phyloP scores from a whole-genome alignment of 495 filamentous ascomycete genomes.

The Beverwykella pulmonaria region DNA sequence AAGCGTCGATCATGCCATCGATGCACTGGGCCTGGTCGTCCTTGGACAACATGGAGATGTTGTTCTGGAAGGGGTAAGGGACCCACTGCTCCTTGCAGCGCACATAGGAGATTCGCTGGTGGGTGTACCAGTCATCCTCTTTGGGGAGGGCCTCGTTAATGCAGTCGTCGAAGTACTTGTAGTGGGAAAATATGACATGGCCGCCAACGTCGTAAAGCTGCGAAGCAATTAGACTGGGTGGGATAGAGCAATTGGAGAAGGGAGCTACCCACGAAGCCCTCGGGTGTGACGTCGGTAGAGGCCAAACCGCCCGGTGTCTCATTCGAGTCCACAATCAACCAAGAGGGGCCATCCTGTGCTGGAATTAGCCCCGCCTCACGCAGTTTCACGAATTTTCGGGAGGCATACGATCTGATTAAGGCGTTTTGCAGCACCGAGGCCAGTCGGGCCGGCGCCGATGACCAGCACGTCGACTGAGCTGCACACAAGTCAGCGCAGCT shows the following conservation, averaged over 20 bases:
- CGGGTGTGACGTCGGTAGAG: constrained; percentile 91
- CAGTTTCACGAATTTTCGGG: constrained; percentile 18
- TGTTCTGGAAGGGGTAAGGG: constrained; percentile 99
- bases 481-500: constrained; percentile 10
- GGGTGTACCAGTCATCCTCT: constrained; percentile 92
- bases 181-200: constrained; percentile 99
- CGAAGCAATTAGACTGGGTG: constrained; percentile 14
- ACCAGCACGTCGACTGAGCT: constrained; percentile 96
- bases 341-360: constrained; percentile 78
- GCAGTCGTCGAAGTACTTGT: constrained; percentile 99
- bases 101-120: constrained; percentile 98
- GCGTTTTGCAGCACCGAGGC: constrained; percentile 94
- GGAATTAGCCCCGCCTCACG: constrained; percentile 8
- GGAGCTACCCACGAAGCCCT: constrained; percentile 85
- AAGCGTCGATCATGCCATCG: constrained; percentile 95
- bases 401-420: constrained; percentile 86
- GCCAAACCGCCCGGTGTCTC: constrained; percentile 95
- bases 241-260: constrained; percentile 9
- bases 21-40: constrained; percentile 95
- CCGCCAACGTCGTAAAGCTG: constrained; percentile 99
- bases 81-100: constrained; percentile 96
- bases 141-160: constrained; percentile 94
- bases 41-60: constrained; percentile 98
- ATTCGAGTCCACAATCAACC: constrained; percentile 93
- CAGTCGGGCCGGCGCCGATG: constrained; percentile 97